Evolutionary conservation across 805 yeast species (phyloP).

Genomic region (Starmerella davenportii): DNA sequence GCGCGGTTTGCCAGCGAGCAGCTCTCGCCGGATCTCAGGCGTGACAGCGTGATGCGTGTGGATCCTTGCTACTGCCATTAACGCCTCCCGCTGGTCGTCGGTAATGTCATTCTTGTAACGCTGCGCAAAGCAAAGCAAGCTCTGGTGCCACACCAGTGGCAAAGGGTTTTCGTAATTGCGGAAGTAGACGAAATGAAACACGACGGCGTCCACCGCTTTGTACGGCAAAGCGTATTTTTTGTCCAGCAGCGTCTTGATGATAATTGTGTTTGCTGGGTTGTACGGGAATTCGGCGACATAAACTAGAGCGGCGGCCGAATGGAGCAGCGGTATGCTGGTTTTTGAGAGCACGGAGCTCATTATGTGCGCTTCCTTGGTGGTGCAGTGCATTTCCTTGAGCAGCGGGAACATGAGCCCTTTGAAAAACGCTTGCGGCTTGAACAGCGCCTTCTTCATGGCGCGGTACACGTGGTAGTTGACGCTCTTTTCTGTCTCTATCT

Average conservation of each 20-base stretch:
- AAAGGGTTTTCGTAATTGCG: slow-evolving; percentile 39
- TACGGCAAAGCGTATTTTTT: slow-evolving; percentile 94
- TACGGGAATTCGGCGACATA: slow-evolving; percentile 69
- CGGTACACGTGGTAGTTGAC: slow-evolving; percentile 86
- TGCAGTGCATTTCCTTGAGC: slow-evolving; percentile 61
- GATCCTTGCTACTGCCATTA: slow-evolving; percentile 76
- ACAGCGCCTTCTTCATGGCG: slow-evolving; percentile 76
- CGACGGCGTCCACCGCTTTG: slow-evolving; percentile 86
- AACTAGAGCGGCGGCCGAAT: slow-evolving; percentile 87
- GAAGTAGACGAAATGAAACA: slow-evolving; percentile 84
- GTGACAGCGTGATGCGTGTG: slow-evolving; percentile 79
- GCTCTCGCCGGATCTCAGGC: slow-evolving; percentile 85
- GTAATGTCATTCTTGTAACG: slow-evolving; percentile 93
- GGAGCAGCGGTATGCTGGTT: slow-evolving; percentile 83
- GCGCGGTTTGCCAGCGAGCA: slow-evolving; percentile 48
- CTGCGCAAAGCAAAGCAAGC: slow-evolving; percentile 85
- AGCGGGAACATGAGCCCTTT: slow-evolving; percentile 89
- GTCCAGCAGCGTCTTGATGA: slow-evolving; percentile 74
- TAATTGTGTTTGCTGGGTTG: slow-evolving; percentile 74
- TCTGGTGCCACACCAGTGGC: slow-evolving; percentile 96
- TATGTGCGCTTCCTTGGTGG: slow-evolving; percentile 85
- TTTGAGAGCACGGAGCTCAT: slow-evolving; percentile 81
- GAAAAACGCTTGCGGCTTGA: slow-evolving; percentile 95
- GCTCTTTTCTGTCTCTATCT: slow-evolving; percentile 28
- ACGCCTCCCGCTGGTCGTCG: slow-evolving; percentile 92